A percentile compares a stretch with the other conserved stretches of the same genome.
Conservation (phyloP, 2,329 filamentous ascomycete genomes). For the Talaromyces rugulosus region DNA sequence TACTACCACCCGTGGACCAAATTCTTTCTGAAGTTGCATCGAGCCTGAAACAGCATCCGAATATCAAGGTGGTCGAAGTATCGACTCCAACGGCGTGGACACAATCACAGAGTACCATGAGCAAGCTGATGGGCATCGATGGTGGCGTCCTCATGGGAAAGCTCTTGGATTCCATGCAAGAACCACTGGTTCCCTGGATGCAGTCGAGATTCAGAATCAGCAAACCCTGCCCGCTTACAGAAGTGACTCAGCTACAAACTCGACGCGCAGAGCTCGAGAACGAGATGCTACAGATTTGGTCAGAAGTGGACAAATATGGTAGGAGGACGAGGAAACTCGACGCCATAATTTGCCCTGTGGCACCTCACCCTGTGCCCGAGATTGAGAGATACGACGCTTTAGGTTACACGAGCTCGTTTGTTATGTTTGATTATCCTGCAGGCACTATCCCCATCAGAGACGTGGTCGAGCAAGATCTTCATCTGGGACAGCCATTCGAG, state of each 20-base stretch:
- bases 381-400: conserved; percentile 61
- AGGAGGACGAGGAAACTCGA: conserved; percentile 42
- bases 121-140: conserved; percentile 56
- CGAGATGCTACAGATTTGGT: conserved; percentile 57
- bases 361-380: conserved; percentile 59
- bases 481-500: conserved; percentile 40
- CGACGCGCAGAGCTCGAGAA: conserved; percentile 50
- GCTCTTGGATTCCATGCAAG: conserved; percentile 51
- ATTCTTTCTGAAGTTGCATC: conserved; percentile 37
- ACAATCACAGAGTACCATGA: conserved; percentile 54
- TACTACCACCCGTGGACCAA: conserved; percentile 36
- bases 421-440: conserved; percentile 59
- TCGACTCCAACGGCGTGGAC: conserved; percentile 50
- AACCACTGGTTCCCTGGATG: conserved; percentile 60
- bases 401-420: conserved; percentile 59
- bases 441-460: conserved; percentile 53
- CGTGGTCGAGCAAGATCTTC: conserved; percentile 43
- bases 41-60: conserved; percentile 27
- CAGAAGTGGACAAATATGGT: conserved; percentile 23
- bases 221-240: conserved; percentile 42
- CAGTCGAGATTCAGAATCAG: conserved; percentile 45
- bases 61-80: conserved; percentile 57
- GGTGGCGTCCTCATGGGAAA: conserved; percentile 55
- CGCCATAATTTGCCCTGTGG: conserved; percentile 60
- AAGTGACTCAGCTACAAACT: conserved; percentile 51